Evolutionary conservation across 1,284 basidiomycete species (phyloP), one percentile per base, ranked within the genome.

Genomic region (Pseudozyma sp.): DNA sequence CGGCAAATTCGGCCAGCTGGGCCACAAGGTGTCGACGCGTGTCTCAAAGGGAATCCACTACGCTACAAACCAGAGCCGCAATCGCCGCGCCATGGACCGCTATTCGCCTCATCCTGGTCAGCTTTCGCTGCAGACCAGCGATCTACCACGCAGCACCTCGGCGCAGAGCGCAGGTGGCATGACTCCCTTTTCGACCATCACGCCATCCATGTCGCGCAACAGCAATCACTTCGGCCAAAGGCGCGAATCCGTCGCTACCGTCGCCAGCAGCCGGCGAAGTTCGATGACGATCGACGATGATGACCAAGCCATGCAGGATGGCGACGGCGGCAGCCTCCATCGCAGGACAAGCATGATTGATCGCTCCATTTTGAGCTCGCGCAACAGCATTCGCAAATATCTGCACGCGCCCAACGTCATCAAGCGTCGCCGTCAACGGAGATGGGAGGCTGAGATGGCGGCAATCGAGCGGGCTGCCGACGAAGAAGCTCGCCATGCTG

Each of bases 11-110:
- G 59, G 63, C 11, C 58, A 72, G 46, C 58, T 72, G n/a, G 52
- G 66, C 24, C 66, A 75, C 46, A 50, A 44, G 30, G 58, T 80
- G 6, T 66, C 70, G 8, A 44, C 61, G 11, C 68, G 66, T 11
- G 73, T 81, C 33, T 68, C 68, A 5, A 67, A 71, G n/a, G 73
- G 76, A n/a, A 55, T 81, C 29, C 61, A 69, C 35, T 81, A 81
- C 45, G 79, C 70, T 11, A 58, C 70, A 8, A 78, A 70, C 50
- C 51, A 65, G 54, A 74, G 69, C 44, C 72, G 80, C 39, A 80
- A 77, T 47, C 79, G 76, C 10, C 67, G 80, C 19, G 80, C 80
- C 2, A 81, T 81, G 75, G 79, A 76, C 19, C 65, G 68, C 16
- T 81, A 76, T 60, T 79, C 80, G 43, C 80, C 80, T 1, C 67